phyloP scores from a whole-genome alignment of 495 filamentous ascomycete genomes.

The Aspergillus saccharolyticus region DNA sequence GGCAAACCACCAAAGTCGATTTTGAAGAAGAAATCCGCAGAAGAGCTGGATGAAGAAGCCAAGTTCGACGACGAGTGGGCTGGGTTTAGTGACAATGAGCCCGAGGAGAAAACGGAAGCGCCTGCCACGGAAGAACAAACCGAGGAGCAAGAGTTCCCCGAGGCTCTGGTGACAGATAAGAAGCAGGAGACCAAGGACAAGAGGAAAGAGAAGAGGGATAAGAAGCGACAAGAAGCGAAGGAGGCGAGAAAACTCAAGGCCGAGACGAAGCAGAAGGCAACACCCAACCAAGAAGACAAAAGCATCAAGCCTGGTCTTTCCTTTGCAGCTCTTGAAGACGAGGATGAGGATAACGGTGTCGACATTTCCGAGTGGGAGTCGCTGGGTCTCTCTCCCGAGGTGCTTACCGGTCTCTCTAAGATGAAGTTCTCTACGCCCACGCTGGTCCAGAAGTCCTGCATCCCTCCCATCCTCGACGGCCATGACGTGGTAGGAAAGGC shows the following conservation, averaged over 20 bases:
- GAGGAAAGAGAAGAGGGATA: conserved; percentile 23
- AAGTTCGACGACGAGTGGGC: conserved; percentile 50
- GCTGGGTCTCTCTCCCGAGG: conserved; percentile 62
- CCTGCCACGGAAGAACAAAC: conserved; percentile 20
- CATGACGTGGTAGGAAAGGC: conserved; percentile 92
- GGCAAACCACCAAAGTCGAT: conserved; percentile 38
- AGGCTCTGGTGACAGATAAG: conserved; percentile 14
- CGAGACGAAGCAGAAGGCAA: conserved; percentile 29
- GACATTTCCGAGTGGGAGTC: conserved; percentile 69
- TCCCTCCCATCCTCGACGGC: conserved; percentile 77
- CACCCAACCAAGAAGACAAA: conserved; percentile 12
- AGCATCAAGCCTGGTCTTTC: conserved; percentile 31
- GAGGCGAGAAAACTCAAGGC: conserved; percentile 28
- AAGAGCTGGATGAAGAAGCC: conserved; percentile 14
- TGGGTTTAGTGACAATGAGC: conserved; percentile 47
- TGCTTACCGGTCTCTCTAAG: conserved; percentile 68
- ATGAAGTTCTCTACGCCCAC: conserved; percentile 77
- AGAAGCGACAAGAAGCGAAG: conserved; percentile 31
- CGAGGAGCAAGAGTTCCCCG: conserved; percentile 18
- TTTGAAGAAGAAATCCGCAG: conserved; percentile 20
- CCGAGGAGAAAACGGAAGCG: conserved; percentile 19
- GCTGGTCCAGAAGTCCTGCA: conserved; percentile 67
- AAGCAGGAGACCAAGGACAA: conserved; percentile 33
- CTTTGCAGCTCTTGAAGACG: conserved; percentile 38
- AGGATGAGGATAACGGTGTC: conserved; percentile 41